phyloP scores from a whole-genome alignment of 768 basidiomycete species.

The Termitomyces sp. region DNA sequence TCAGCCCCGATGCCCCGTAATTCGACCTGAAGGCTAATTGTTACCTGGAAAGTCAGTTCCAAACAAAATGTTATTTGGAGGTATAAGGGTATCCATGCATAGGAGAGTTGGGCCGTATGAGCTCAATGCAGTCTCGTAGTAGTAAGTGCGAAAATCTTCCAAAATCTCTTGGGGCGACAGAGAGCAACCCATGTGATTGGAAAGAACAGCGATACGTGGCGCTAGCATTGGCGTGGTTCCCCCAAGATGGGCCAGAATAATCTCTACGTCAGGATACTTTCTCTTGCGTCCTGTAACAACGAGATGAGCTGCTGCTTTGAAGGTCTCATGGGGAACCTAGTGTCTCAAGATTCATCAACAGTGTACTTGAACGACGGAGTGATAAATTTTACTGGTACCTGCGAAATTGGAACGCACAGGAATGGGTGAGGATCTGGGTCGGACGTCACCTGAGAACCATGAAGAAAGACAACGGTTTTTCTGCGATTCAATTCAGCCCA shows the following conservation, averaged over 20 bases:
- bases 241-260: constrained; percentile 74
- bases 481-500: constrained; percentile 68
- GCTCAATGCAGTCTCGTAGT: constrained; percentile 69
- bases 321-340: constrained; percentile 78
- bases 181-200: constrained; percentile 63
- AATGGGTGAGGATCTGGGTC: constrained; percentile 58
- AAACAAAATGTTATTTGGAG: constrained; percentile 51
- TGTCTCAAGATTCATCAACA: neutral
- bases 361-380: neutral
- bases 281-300: constrained; percentile 69
- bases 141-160: constrained; percentile 65
- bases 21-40: neutral
- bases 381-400: constrained; percentile 33
- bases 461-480: constrained; percentile 61
- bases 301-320: constrained; percentile 75
- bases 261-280: constrained; percentile 50
- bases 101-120: constrained; percentile 48
- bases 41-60: constrained; percentile 77
- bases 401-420: constrained; percentile 64
- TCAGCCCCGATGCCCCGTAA: neutral
- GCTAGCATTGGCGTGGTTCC: constrained; percentile 63
- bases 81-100: constrained; percentile 46
- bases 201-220: constrained; percentile 62
- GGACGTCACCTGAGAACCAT: constrained; percentile 64
- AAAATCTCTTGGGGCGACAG: constrained; percentile 63